A percentile compares a stretch with the other conserved stretches of the same genome.
phyloP scores from a whole-genome alignment of 306 rosid genomes.

The Trifolium fragiferum region DNA sequence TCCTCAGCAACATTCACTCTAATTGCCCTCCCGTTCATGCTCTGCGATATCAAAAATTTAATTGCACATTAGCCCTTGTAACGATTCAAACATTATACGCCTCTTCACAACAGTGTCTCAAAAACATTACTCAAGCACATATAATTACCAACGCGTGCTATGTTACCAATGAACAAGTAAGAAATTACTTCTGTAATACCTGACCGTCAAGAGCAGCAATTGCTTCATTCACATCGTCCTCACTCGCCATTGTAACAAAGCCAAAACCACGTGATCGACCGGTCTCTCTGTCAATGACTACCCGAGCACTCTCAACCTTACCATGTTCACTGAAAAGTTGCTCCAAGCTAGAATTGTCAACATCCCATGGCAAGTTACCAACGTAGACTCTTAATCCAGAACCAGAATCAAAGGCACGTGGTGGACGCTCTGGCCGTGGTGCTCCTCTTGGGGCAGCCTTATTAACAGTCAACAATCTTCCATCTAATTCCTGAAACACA shows the following conservation, averaged over 20 bases:
- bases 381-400: slow-evolving; percentile 65
- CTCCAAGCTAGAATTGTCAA: slow-evolving; percentile 71
- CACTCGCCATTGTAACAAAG: slow-evolving; percentile 81
- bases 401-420: slow-evolving; percentile 51
- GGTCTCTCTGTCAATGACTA: slow-evolving; percentile 82
- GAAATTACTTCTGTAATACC: slow-evolving; percentile 54
- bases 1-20: slow-evolving; percentile 92
- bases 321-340: slow-evolving; percentile 84
- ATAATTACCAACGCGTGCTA: slow-evolving; percentile 8
- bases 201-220: slow-evolving; percentile 95
- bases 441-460: slow-evolving; percentile 89
- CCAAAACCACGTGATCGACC: slow-evolving; percentile 99
- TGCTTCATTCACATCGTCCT: slow-evolving; percentile 78
- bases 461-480: slow-evolving; percentile 82
- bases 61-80: slow-evolving; percentile 12
- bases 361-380: slow-evolving; percentile 92
- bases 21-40: slow-evolving; percentile 78
- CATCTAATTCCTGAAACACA: slow-evolving; percentile 65
- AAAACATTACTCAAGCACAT: slow-evolving; percentile 7
- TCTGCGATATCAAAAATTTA: slow-evolving; percentile 57
- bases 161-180: slow-evolving; percentile 12
- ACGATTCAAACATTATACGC: not conserved
- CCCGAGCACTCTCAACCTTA: slow-evolving; percentile 70
- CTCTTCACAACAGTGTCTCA: not conserved
- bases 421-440: slow-evolving; percentile 61